phyloP scores from a whole-genome alignment of 805 yeast species.

The Wickerhamomyces rabaulensis region DNA sequence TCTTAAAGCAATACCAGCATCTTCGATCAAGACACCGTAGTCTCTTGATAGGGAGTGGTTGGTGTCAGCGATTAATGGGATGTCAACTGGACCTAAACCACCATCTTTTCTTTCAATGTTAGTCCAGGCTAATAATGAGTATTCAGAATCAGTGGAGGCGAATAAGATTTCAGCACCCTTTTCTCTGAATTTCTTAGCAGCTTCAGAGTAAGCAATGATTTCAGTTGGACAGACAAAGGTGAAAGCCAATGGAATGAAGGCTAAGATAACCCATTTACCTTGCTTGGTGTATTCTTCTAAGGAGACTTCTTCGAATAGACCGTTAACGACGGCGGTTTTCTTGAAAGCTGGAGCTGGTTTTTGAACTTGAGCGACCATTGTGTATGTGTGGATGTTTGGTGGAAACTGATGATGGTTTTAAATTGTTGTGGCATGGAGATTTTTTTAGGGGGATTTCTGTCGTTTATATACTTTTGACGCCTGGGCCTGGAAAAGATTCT shows the following conservation, averaged over 20 bases:
- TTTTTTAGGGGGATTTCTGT: not conserved
- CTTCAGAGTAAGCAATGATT: slow-evolving; percentile 97
- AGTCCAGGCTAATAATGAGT: slow-evolving; percentile 97
- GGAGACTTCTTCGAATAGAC: slow-evolving; percentile 90
- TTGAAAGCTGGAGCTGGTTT: slow-evolving; percentile 95
- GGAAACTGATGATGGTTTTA: not conserved
- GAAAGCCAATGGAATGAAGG: slow-evolving; percentile 98
- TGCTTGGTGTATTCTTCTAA: slow-evolving; percentile 76
- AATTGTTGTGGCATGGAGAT: not conserved
- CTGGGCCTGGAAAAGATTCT: not conserved
- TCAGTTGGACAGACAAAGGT: slow-evolving; percentile 99
- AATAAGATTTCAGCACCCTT: slow-evolving; percentile 86
- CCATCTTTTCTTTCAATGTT: slow-evolving; percentile 94
- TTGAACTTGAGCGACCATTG: slow-evolving; percentile 88
- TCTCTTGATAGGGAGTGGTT: slow-evolving; percentile 92
- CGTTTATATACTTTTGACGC: slow-evolving; percentile 1
- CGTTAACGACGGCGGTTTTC: slow-evolving; percentile 97
- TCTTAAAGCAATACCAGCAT: slow-evolving; percentile 95
- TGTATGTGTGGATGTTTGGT: slow-evolving; percentile 9
- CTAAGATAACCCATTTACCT: slow-evolving; percentile 97
- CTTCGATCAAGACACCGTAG: slow-evolving; percentile 96
- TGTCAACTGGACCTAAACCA: slow-evolving; percentile 93
- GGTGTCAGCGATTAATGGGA: slow-evolving; percentile 94
- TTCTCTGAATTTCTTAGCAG: slow-evolving; percentile 81
- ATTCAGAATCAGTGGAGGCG: slow-evolving; percentile 98